A percentile compares a stretch with the other conserved stretches of the same genome.
These are phyloP conservation scores for Chlamydomonas applanata DNA, from an alignment of 139 green algal genomes.

Conservation along the genomic window DNA sequence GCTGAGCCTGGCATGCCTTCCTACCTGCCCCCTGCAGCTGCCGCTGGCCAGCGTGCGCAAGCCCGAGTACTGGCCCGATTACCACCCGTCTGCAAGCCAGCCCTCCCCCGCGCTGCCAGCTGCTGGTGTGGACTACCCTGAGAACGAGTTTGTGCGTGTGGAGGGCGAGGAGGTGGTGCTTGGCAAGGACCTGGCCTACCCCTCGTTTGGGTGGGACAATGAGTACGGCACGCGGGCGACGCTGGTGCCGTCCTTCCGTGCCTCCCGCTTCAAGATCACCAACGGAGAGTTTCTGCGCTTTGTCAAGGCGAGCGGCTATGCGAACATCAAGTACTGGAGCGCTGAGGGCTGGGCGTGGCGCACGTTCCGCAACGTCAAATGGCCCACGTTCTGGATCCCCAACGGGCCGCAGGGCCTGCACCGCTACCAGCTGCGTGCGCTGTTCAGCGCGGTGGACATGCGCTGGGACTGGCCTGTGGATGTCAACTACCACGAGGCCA, in stretches of 20 bases:
- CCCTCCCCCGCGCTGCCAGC: conserved; percentile 33
- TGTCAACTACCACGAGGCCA: conserved; percentile 74
- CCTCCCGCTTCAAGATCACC: conserved; percentile 38
- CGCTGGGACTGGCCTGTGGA: conserved; percentile 65
- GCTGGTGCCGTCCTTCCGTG: conserved; percentile 41
- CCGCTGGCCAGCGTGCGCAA: conserved; percentile 53
- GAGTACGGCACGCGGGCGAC: conserved; percentile 67
- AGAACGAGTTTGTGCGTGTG: conserved; percentile 32
- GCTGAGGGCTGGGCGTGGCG: conserved; percentile 75
- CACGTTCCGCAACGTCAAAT: conserved; percentile 84
- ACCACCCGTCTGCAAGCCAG: conserved; percentile 46
- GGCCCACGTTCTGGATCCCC: conserved; percentile 78
- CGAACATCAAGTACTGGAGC: conserved; percentile 55
- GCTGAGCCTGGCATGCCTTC: too few species aligned
- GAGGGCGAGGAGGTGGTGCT: conserved; percentile 35
- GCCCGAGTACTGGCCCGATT: conserved; percentile 72
- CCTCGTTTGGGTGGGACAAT: conserved; percentile 80
- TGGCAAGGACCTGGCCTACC: conserved; percentile 72
- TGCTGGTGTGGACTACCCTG: conserved; percentile 48
- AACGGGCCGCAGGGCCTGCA: conserved; percentile 53
- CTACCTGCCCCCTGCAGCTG: conserved; percentile 38
- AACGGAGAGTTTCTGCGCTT: conserved; percentile 80
- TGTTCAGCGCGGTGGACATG: conserved; percentile 70
- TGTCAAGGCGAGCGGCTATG: conserved; percentile 65
- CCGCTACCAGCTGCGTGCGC: conserved; percentile 67